phyloP scores from a whole-genome alignment of 1,284 basidiomycete genomes.

The Heterobasidion parviporum region DNA sequence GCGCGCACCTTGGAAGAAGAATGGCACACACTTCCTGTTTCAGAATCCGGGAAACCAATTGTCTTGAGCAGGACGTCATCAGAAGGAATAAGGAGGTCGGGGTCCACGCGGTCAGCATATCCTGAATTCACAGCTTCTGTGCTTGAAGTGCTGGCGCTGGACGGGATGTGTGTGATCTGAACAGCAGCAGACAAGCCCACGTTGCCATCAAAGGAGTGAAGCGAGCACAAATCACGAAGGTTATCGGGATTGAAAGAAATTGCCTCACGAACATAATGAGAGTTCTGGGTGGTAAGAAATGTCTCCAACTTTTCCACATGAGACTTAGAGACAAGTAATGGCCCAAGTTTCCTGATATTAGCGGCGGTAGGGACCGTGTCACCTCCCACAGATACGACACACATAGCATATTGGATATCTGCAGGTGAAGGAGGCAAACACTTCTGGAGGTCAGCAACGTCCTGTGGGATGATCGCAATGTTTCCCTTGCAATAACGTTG shows the following conservation, averaged over 20 bases:
- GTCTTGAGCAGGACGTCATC: neutral
- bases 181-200: neutral
- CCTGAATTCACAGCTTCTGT: neutral
- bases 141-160: neutral
- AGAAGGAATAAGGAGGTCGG: neutral
- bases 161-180: neutral
- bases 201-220: no score
- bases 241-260: neutral
- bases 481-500: neutral
- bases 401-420: neutral
- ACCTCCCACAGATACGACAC: neutral
- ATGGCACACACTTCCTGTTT: neutral
- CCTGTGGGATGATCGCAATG: constrained; percentile 1
- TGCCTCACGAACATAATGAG: neutral
- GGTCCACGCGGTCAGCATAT: neutral
- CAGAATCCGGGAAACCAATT: neutral
- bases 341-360: neutral
- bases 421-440: neutral
- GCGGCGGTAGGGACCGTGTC: neutral
- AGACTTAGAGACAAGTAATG: neutral
- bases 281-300: neutral
- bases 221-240: neutral
- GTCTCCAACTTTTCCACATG: neutral
- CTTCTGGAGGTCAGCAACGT: neutral
- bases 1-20: neutral